Percentiles rank a stretch among this genome's conserved stretches.
phyloP scores from a whole-genome alignment of 2,329 filamentous ascomycete species.

The Nemania sp. region DNA sequence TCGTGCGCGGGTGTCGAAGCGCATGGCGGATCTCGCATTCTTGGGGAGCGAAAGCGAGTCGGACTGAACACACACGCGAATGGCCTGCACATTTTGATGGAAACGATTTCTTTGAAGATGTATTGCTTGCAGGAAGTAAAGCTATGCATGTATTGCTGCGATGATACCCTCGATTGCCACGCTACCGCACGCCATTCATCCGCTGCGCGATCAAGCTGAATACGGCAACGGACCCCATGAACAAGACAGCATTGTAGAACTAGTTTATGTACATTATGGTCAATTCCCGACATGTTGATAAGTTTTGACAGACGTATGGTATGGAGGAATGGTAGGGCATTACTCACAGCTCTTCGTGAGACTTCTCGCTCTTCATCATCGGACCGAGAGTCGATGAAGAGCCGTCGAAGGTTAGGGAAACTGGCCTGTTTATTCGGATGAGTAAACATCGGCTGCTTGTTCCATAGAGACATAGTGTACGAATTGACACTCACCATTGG shows the following conservation, averaged over 20 bases:
- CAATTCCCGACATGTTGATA: neutral
- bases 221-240: conserved; percentile 93
- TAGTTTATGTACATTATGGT: conserved; percentile 44
- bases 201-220: conserved; percentile 93
- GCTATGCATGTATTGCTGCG: neutral
- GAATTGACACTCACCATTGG: conserved; percentile 18
- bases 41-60: conserved; percentile 70
- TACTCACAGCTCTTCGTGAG: conserved; percentile 83
- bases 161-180: neutral
- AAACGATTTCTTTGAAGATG: neutral
- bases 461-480: neutral
- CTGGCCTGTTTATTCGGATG: conserved; percentile 57
- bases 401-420: conserved; percentile 89
- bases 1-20: conserved; percentile 47
- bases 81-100: neutral
- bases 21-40: conserved; percentile 62
- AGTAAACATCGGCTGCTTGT: conserved; percentile 2
- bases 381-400: conserved; percentile 92
- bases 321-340: neutral
- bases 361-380: conserved; percentile 95
- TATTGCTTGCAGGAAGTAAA: conserved; percentile 6
- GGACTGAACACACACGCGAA: conserved; percentile 45
- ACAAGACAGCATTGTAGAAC: conserved; percentile 98
- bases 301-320: neutral
- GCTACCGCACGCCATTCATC: conserved; percentile 59